Base-by-base conservation (phyloP, 202 grass and related monocot species). In the Elaeis oleifera region DNA sequence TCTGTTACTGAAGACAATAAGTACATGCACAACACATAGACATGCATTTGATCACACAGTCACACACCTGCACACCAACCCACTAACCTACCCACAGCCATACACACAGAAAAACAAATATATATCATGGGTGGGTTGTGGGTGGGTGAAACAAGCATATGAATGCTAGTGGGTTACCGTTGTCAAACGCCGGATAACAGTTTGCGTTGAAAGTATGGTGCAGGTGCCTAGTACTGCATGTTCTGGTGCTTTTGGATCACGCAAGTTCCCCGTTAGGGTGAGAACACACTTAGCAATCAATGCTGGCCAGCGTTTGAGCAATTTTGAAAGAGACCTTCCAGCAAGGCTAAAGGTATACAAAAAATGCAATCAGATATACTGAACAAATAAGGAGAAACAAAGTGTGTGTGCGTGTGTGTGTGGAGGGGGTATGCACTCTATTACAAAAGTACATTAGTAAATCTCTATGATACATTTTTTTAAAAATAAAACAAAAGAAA, bases 191-290 rank as follows among this genome's bases (percentile, higher is more conserved):
- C 83, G 79, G 48, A 97, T 60, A 75, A 97, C 71, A 36, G 79
- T 91, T 56, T 78, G 85, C 31, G 79, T 86, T 54, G 71, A 59
- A 48, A 97, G 77, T 75, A 91, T 79, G 28, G 73, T 77, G 54
- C 92, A 97, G 59, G 92, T 89, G 60, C 92, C 92, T 53, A 91
- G 81, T 61, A 97, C 85, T 20, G 75, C 64, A 83, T 97, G 88
- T 70, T 97, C 92, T 65, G 74, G 79, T 50, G 81, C 82, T 77
- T 82, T 97, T 16, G 72, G 68, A 51, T 97, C 64, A 0, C 76
- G 81, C 49, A 97, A 83, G 59, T 89, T 82, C 63, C 67, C 68
- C 29, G 79, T 77, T 73, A 88, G 68, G 25, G 52, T 81, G 51
- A 84, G 76, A 74, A 91, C 84, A 73, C 88, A 91, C 22, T 70